These are phyloP conservation scores for Lactarius psammicola DNA, from an alignment of 768 basidiomycete genomes.

Conservation along the genomic window DNA sequence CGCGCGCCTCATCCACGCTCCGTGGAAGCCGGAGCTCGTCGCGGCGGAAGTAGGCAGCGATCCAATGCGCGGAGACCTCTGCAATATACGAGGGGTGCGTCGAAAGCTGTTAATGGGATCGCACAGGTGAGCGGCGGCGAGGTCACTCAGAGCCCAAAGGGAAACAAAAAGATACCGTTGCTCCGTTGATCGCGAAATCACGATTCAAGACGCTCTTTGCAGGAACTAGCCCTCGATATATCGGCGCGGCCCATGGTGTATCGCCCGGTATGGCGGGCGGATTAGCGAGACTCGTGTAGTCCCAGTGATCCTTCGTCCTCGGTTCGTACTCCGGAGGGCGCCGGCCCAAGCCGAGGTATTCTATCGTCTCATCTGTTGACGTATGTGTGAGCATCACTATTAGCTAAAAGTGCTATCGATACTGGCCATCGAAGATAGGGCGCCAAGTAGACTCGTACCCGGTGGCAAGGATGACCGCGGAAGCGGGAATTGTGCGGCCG, in stretches of 20 bases:
- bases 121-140: background rate
- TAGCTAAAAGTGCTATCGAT: background rate
- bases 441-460: slow-evolving; percentile 62
- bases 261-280: slow-evolving; percentile 38
- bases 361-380: slow-evolving; percentile 44
- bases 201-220: slow-evolving; percentile 52
- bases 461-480: slow-evolving; percentile 54
- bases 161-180: slow-evolving; percentile 45
- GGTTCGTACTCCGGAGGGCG: slow-evolving; percentile 34
- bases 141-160: background rate
- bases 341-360: slow-evolving; percentile 50
- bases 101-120: slow-evolving; percentile 43
- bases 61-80: slow-evolving; percentile 62
- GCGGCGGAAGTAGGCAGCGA: slow-evolving; percentile 57
- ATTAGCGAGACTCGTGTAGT: slow-evolving; percentile 34
- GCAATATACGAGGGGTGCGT: slow-evolving; percentile 53
- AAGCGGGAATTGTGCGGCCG: slow-evolving; percentile 43
- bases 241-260: slow-evolving; percentile 44
- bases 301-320: slow-evolving; percentile 33
- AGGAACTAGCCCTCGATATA: slow-evolving; percentile 63
- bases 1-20: slow-evolving; percentile 48
- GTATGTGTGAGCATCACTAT: background rate
- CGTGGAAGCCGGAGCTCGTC: slow-evolving; percentile 51
- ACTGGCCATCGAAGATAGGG: slow-evolving; percentile 40
- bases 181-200: slow-evolving; percentile 66